Evolutionary conservation across 2,329 filamentous ascomycete genomes (phyloP).

Genomic region (Amphichorda felina): DNA sequence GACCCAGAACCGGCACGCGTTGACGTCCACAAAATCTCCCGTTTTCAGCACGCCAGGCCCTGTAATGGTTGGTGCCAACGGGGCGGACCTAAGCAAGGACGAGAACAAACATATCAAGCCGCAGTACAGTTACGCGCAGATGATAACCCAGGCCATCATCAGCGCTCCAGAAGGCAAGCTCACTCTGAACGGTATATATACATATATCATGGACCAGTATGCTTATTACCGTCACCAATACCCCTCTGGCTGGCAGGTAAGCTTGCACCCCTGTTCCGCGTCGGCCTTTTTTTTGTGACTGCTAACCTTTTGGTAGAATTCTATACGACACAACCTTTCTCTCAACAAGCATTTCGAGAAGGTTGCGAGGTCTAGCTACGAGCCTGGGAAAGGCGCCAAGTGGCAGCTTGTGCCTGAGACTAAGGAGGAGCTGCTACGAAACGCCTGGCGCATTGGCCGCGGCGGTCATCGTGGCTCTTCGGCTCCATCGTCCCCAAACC

Average conservation of each 20-base stretch:
- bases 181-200: conserved; percentile 86
- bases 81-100: conserved; percentile 71
- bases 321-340: conserved; percentile 91
- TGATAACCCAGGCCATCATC: conserved; percentile 94
- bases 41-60: conserved; percentile 19
- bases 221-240: conserved; percentile 81
- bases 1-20: background rate
- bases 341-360: conserved; percentile 93
- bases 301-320: conserved; percentile 49
- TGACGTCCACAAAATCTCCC: conserved; percentile 11
- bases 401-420: conserved; percentile 86
- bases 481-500: conserved; percentile 55
- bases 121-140: conserved; percentile 88
- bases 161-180: conserved; percentile 78
- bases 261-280: conserved; percentile 11
- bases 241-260: conserved; percentile 77
- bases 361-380: conserved; percentile 80
- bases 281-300: background rate
- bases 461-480: conserved; percentile 57
- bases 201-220: conserved; percentile 82
- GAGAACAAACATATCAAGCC: conserved; percentile 87
- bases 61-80: conserved; percentile 27
- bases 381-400: conserved; percentile 98
- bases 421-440: conserved; percentile 78
- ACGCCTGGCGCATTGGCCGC: conserved; percentile 48